Evolutionary conservation across 176 grass and related monocot species (phyloP), one percentile per base, ranked within the genome.

Genomic region (Cenchrus purpureus): DNA sequence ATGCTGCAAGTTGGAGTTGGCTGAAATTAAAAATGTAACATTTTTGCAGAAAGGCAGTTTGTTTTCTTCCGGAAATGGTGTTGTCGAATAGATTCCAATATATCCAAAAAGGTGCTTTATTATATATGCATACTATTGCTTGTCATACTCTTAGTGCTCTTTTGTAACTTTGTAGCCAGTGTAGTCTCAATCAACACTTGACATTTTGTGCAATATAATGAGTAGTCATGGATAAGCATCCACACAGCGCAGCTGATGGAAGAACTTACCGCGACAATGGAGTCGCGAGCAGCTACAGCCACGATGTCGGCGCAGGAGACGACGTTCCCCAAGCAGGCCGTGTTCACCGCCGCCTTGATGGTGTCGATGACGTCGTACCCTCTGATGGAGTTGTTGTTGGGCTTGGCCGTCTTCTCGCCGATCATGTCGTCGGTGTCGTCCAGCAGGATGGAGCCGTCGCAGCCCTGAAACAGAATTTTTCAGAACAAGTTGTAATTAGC

Each of bases 301-400:
- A 97, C 16, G 57, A 97, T 94, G 77, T 97, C 94, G 16, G 94
- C 86, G 85, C 94, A 97, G 73, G 94, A 97, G 48, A 97, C 90
- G 37, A 94, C 80, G 59, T 89, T 97, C n/a, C 87, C 90, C 31
- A 82, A 11, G 85, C 94, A 97, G 43, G 67, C 71, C 28, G 49
- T 87, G 76, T 94, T 94, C 49, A 94, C 71, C 0, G 83, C 78
- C 13, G 61, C 6, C 83, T 97, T 97, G 66, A 97, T 94, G 20
- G 28, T 22, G 43, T 97, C 94, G 59, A 97, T 64, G 11, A 97
- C 92, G 0, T 85, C 87, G 54, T 85, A 97, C 22, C 94, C 94
- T 87, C 92, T 78, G 20, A 88, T 34, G 1, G 94, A 97, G 65
- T 87, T 90, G 81, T 90, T 92, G 76, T 97, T 97, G 51, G 92